Percentiles rank a stretch among this genome's conserved stretches.
Evolutionary conservation across 2,329 filamentous ascomycete genomes (phyloP).

Genomic region (Fragosphaeria purpurea): DNA sequence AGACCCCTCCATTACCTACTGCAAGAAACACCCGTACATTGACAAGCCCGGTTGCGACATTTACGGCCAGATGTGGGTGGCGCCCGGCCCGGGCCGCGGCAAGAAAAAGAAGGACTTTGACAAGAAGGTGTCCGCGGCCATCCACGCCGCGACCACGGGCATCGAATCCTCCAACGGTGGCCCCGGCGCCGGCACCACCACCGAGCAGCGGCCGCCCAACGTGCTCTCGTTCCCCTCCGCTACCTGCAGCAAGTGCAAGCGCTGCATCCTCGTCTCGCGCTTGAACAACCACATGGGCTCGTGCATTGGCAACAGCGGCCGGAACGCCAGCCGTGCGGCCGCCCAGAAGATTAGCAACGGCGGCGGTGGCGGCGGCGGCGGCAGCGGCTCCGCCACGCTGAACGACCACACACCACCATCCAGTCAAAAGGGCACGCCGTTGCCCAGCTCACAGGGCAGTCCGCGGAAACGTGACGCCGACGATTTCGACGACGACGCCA

Average conservation of each 20-base stretch:
- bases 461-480: slow-evolving; percentile 49
- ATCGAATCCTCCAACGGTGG: slow-evolving; percentile 29
- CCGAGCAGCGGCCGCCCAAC: slow-evolving; percentile 49
- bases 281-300: slow-evolving; percentile 61
- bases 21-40: slow-evolving; percentile 69
- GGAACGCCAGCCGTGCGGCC: slow-evolving; percentile 52
- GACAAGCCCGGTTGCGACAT: slow-evolving; percentile 69
- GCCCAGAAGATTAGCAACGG: slow-evolving; percentile 54
- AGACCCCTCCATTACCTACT: slow-evolving; percentile 61
- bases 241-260: slow-evolving; percentile 58
- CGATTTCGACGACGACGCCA: slow-evolving; percentile 45
- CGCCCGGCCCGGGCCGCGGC: slow-evolving; percentile 57
- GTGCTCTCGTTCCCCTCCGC: slow-evolving; percentile 55
- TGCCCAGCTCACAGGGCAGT: slow-evolving; percentile 44
- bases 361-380: slow-evolving; percentile 30
- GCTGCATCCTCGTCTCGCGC: slow-evolving; percentile 54
- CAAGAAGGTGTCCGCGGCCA: slow-evolving; percentile 38
- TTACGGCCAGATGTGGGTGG: slow-evolving; percentile 72
- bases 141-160: slow-evolving; percentile 21
- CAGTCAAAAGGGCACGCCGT: slow-evolving; percentile 53
- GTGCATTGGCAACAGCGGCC: slow-evolving; percentile 55
- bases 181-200: slow-evolving; percentile 17
- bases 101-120: slow-evolving; percentile 74
- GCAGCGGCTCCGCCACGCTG: slow-evolving; percentile 34
- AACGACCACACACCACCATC: slow-evolving; percentile 50